Conservation (phyloP, 1,284 basidiomycete genomes). For the Rhodotorula glutinis region DNA sequence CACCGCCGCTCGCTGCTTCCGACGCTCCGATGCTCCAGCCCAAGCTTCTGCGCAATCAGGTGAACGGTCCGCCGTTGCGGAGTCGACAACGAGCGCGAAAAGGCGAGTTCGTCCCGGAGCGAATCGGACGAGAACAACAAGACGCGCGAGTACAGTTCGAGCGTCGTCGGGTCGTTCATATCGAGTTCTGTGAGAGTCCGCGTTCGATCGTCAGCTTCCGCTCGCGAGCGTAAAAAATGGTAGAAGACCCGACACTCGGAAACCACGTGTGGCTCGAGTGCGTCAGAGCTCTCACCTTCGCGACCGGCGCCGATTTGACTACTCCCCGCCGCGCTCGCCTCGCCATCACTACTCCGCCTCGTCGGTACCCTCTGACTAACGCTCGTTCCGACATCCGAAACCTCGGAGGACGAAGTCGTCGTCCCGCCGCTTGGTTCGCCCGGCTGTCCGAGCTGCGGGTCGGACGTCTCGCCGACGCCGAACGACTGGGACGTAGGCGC, state of each 20-base stretch:
- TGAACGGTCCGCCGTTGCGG: slow-evolving; percentile 91
- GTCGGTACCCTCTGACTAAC: slow-evolving; percentile 22
- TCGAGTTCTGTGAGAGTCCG: slow-evolving; percentile 65
- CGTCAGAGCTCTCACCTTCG: background rate
- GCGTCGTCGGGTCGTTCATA: slow-evolving; percentile 88
- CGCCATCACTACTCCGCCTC: background rate
- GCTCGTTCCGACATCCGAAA: slow-evolving; percentile 30
- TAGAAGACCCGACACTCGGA: too few relatives aligned
- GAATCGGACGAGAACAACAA: slow-evolving; percentile 96
- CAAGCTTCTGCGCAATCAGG: slow-evolving; percentile 90
- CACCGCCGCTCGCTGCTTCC: slow-evolving; percentile 89
- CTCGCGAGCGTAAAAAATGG: too few relatives aligned
- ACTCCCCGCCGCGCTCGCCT: slow-evolving; percentile 8
- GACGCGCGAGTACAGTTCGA: slow-evolving; percentile 96
- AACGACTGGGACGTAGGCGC: background rate
- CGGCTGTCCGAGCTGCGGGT: too few relatives aligned
- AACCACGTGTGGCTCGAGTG: too few relatives aligned
- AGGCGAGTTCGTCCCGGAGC: slow-evolving; percentile 95
- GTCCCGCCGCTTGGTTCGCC: background rate
- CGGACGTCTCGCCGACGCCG: background rate
- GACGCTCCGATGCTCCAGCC: slow-evolving; percentile 88
- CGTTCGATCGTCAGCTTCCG: background rate
- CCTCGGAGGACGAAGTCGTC: background rate
- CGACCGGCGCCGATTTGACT: background rate
- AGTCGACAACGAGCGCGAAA: slow-evolving; percentile 77